Evolutionary conservation across 306 rosid genomes (phyloP).

Genomic region (Cotoneaster glaucophyllus): DNA sequence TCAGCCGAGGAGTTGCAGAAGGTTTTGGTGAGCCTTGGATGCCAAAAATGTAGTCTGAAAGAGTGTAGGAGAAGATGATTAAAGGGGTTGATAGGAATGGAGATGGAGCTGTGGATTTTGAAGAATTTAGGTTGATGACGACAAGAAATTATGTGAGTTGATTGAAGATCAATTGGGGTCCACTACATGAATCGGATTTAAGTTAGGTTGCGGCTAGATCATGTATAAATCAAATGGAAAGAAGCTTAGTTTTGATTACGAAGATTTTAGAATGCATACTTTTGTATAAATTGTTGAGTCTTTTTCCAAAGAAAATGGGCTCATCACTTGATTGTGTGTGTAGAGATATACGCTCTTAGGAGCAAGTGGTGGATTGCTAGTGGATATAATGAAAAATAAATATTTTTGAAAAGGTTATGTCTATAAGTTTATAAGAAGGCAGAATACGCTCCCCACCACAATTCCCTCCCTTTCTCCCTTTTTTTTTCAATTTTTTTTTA

Average conservation of each 20-base stretch:
- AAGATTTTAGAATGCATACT: background rate
- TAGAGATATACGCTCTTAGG: too few relatives aligned
- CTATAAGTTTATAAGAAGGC: background rate
- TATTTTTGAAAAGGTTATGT: too few relatives aligned
- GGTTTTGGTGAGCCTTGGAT: constrained; percentile 53
- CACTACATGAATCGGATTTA: background rate
- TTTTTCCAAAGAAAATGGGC: too few relatives aligned
- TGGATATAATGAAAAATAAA: background rate
- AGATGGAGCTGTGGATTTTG: constrained; percentile 69
- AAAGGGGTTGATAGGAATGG: constrained; percentile 56
- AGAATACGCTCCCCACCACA: too few relatives aligned
- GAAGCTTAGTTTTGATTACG: background rate
- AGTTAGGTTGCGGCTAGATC: background rate
- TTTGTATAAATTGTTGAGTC: background rate
- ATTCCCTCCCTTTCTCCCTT: too few relatives aligned
- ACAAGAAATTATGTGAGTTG: constrained; percentile 13
- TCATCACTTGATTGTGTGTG: background rate
- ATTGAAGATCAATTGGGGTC: background rate
- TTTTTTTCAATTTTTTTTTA: too few relatives aligned
- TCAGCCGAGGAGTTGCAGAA: constrained; percentile 48
- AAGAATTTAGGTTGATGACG: constrained; percentile 65
- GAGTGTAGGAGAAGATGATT: constrained; percentile 62
- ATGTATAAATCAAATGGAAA: background rate
- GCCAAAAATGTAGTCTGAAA: constrained; percentile 38
- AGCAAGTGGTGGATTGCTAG: too few relatives aligned